Conservation (phyloP, 805 yeast species). For the Myxozyma neotropica region DNA sequence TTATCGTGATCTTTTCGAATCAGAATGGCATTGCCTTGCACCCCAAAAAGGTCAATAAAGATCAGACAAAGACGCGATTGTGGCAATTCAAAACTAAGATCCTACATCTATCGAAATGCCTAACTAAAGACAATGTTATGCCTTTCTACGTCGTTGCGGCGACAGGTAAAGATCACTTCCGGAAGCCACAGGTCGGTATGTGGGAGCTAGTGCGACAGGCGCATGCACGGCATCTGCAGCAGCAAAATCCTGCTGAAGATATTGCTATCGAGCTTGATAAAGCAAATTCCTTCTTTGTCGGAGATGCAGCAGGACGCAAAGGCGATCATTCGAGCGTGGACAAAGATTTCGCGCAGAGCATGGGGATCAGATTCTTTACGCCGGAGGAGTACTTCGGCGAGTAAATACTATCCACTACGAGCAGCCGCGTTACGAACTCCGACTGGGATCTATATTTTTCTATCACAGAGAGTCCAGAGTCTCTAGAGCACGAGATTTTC, state of each 20-base stretch:
- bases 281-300: conserved; percentile 66
- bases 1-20: conserved; percentile 77
- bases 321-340: conserved; percentile 84
- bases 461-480: no score
- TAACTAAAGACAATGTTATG: conserved; percentile 11
- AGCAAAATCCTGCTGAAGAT: neutral
- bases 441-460: no score
- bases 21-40: conserved; percentile 68
- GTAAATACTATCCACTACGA: no score
- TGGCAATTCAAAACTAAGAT: conserved; percentile 64
- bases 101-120: conserved; percentile 34
- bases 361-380: conserved; percentile 56
- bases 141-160: conserved; percentile 35
- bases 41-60: conserved; percentile 42
- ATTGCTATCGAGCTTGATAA: conserved; percentile 44
- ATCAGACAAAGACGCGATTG: conserved; percentile 39
- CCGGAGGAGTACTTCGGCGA: conserved; percentile 69
- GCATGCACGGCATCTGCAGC: conserved; percentile 9
- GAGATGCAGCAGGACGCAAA: conserved; percentile 92
- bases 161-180: conserved; percentile 27
- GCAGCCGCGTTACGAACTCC: no score
- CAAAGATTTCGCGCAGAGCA: conserved; percentile 61
- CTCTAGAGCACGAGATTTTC: no score
- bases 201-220: conserved; percentile 53
- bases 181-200: conserved; percentile 85